These are phyloP conservation scores for Cymbopogon flexuosus DNA, from an alignment of 202 grass and related monocot species.

Conservation along the genomic window DNA sequence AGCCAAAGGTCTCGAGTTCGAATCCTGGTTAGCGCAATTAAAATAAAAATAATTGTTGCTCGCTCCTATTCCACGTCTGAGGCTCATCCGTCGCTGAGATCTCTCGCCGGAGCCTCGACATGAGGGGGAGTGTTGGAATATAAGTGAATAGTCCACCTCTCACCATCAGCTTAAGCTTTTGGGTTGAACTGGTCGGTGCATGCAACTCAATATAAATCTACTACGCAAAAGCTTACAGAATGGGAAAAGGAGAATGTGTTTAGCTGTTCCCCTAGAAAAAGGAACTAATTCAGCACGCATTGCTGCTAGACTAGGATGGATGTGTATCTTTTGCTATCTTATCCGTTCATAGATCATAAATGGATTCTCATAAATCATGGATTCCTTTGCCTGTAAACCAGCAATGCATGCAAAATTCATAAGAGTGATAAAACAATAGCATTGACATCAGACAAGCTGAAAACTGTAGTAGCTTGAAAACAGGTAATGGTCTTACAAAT, in stretches of 20 bases:
- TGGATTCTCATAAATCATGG: neutral
- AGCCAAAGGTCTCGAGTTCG: too few species aligned
- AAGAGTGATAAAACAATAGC: neutral
- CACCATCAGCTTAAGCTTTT: too few species aligned
- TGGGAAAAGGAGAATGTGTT: neutral
- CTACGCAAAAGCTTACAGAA: neutral
- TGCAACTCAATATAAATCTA: too few species aligned
- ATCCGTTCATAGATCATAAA: neutral
- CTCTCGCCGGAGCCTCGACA: too few species aligned
- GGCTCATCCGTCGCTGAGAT: too few species aligned
- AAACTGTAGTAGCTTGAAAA: neutral
- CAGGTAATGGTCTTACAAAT: conserved; percentile 44
- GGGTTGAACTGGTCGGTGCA: too few species aligned
- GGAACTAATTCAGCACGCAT: neutral
- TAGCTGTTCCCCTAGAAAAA: neutral
- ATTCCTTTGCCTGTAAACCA: neutral
- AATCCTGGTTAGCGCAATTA: too few species aligned
- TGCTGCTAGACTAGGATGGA: neutral
- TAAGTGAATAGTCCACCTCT: too few species aligned
- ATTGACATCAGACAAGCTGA: neutral
- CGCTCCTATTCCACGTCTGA: too few species aligned
- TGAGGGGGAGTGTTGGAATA: too few species aligned
- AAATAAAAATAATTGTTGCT: too few species aligned
- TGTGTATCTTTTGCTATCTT: neutral
- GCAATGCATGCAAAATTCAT: neutral